Evolutionary conservation across 2,329 filamentous ascomycete genomes (phyloP).

Genomic region (Aspergillus ibericus): DNA sequence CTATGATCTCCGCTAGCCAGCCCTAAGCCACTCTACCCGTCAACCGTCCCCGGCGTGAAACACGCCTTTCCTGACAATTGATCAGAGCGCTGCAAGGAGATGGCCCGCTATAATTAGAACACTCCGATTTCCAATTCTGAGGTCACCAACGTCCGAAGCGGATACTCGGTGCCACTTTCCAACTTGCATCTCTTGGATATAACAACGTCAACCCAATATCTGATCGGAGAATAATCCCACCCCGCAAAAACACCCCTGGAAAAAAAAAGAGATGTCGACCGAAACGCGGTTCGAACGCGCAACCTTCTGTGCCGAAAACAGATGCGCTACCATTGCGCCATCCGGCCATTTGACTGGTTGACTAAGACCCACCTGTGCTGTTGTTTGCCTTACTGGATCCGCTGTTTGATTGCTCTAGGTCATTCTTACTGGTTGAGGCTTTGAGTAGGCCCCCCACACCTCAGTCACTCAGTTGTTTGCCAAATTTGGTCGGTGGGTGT

Average conservation of each 20-base stretch:
- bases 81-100: not conserved
- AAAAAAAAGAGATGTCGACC: conserved; percentile 8
- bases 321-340: conserved; percentile 18
- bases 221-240: not conserved
- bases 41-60: not conserved
- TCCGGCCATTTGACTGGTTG: not conserved
- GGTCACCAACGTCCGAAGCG: too few relatives aligned
- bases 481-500: not conserved
- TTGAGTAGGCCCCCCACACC: too few relatives aligned
- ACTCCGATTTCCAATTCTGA: too few relatives aligned
- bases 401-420: too few relatives aligned
- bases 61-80: not conserved
- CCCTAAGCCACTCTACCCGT: not conserved
- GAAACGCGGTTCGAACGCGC: conserved; percentile 11
- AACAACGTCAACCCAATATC: not conserved
- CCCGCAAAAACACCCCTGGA: not conserved
- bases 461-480: not conserved
- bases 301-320: conserved; percentile 16
- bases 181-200: too few relatives aligned
- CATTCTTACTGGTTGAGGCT: too few relatives aligned
- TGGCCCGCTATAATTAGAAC: too few relatives aligned
- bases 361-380: too few relatives aligned
- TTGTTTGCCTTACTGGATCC: too few relatives aligned
- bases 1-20: not conserved
- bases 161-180: too few relatives aligned